Evolutionary conservation across 176 grass and related monocot genomes (phyloP).

Genomic region (Rhipidocladum racemiflorum): DNA sequence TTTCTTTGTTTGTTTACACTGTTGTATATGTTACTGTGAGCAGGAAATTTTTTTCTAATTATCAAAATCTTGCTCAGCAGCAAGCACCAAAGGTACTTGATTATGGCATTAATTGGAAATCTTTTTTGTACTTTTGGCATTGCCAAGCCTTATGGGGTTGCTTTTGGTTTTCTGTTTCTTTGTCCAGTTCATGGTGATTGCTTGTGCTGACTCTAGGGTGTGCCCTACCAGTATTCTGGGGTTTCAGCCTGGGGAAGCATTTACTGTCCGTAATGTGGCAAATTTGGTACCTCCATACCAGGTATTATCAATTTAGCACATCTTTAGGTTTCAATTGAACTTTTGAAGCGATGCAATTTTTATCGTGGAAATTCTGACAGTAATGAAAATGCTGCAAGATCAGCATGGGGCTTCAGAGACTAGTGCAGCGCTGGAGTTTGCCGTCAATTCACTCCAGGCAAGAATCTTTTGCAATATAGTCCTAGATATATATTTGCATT

Average conservation of each 20-base stretch:
- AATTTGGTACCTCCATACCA: constrained; percentile 87
- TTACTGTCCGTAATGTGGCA: constrained; percentile 88
- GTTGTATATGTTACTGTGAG: constrained; percentile 20
- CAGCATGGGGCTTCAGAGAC: constrained; percentile 84
- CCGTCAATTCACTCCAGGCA: constrained; percentile 67
- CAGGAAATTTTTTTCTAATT: constrained; percentile 60
- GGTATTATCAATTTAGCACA: constrained; percentile 39
- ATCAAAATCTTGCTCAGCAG: constrained; percentile 60
- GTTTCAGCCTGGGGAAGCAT: constrained; percentile 89
- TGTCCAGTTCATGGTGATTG: constrained; percentile 90
- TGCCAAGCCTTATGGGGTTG: neutral
- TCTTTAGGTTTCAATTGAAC: neutral
- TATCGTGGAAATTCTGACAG: constrained; percentile 22
- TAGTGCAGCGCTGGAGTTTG: constrained; percentile 90
- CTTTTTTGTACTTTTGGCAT: neutral
- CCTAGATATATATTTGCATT: neutral
- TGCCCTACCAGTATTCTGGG: constrained; percentile 79
- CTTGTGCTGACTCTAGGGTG: constrained; percentile 91
- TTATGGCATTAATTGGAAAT: neutral
- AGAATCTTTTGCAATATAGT: constrained; percentile 8
- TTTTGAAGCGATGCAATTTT: neutral
- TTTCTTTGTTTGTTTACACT: constrained; percentile 21
- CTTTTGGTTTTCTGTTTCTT: constrained; percentile 34
- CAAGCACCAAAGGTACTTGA: constrained; percentile 79
- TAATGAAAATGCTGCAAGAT: constrained; percentile 10